These are phyloP conservation scores for Aspergillus latus DNA, from an alignment of 2,329 filamentous ascomycete genomes.

Conservation along the genomic window DNA sequence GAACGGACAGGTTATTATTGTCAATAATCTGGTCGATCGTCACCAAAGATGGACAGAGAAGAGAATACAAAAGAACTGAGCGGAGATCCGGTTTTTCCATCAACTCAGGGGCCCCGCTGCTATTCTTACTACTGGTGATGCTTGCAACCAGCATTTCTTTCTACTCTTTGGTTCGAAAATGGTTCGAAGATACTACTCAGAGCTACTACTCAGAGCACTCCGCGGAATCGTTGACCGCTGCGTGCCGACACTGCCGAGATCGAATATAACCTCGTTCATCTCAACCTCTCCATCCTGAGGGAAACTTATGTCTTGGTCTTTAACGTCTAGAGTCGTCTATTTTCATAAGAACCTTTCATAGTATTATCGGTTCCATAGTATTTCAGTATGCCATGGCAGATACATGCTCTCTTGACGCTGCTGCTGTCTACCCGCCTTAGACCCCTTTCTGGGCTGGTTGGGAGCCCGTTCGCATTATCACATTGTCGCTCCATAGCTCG, in stretches of 20 bases:
- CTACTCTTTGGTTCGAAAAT: neutral
- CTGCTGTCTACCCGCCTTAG: too few species aligned
- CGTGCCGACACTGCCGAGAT: neutral
- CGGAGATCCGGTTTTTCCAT: neutral
- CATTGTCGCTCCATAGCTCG: neutral
- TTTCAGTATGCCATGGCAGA: too few species aligned
- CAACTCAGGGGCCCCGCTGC: neutral
- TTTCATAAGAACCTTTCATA: too few species aligned
- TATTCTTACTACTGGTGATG: neutral
- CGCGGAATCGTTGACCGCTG: too few species aligned
- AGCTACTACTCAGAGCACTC: neutral
- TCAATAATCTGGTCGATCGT: conserved; percentile 12
- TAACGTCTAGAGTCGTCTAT: too few species aligned
- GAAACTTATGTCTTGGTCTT: too few species aligned
- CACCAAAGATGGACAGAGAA: conserved; percentile 2
- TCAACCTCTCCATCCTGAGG: too few species aligned
- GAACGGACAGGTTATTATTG: conserved; percentile 4
- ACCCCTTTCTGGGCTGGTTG: too few species aligned
- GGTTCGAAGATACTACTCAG: neutral
- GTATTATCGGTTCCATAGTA: too few species aligned
- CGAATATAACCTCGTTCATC: neutral
- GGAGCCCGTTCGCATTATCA: neutral
- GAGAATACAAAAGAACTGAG: conserved; percentile 3
- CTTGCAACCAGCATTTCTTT: too few species aligned
- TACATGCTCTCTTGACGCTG: too few species aligned